Evolutionary conservation across 495 filamentous ascomycete species (phyloP).

Genomic region (Xylaria scruposa): DNA sequence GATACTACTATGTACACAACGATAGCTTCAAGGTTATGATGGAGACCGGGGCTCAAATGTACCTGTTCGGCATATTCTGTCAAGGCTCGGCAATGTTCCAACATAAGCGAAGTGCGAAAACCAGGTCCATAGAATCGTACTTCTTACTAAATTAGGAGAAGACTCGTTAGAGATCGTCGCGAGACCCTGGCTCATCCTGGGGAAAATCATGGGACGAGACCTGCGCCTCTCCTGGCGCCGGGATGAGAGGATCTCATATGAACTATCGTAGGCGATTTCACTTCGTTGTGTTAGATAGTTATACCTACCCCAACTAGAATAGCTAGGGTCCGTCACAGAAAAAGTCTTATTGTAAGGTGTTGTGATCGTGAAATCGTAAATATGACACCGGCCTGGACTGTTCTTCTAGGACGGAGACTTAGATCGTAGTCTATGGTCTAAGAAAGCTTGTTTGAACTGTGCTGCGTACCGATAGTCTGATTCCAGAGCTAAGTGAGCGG

Average conservation of each 20-base stretch:
- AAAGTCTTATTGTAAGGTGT: background rate
- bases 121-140: background rate
- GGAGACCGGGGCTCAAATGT: background rate
- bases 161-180: constrained; percentile 17
- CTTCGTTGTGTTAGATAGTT: background rate
- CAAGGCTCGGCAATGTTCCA: background rate
- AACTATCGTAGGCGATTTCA: background rate
- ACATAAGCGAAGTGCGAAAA: background rate
- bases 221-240: background rate
- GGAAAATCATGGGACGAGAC: background rate
- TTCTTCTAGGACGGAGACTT: background rate
- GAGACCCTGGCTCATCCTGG: background rate
- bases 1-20: background rate
- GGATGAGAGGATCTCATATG: background rate
- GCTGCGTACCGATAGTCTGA: background rate
- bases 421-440: background rate
- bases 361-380: background rate
- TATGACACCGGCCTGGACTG: no score
- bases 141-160: background rate
- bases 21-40: background rate
- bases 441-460: background rate
- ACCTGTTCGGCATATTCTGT: background rate
- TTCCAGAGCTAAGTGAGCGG: background rate
- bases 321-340: background rate
- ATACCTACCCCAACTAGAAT: background rate